Evolutionary conservation across 2,329 filamentous ascomycete species (phyloP).

Genomic region (Chaetomium globosum): DNA sequence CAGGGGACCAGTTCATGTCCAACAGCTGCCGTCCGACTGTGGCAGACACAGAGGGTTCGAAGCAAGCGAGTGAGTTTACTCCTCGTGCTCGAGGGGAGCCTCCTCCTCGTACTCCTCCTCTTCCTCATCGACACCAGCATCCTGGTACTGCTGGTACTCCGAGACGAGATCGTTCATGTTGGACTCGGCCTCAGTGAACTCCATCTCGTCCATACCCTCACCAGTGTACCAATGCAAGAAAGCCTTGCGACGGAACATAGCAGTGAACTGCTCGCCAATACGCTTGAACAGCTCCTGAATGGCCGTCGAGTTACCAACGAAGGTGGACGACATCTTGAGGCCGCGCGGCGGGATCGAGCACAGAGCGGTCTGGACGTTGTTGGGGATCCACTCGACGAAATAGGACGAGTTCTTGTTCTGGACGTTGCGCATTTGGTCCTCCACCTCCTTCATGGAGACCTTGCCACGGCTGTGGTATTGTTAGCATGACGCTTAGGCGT

Average conservation of each 20-base stretch:
- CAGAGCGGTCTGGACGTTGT: conserved; percentile 99
- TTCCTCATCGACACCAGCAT: conserved; percentile 94
- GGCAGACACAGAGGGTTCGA: background rate
- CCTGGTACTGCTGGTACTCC: conserved; percentile 99
- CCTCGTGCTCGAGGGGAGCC: conserved; percentile 72
- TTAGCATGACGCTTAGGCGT: conserved; percentile 37
- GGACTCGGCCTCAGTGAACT: conserved; percentile 99
- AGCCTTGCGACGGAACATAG: conserved; percentile 99
- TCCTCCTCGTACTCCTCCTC: conserved; percentile 96
- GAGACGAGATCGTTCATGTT: conserved; percentile 99
- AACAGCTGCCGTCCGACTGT: background rate
- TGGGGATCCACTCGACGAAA: conserved; percentile 99
- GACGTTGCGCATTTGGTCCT: conserved; percentile 99
- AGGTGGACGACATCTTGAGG: conserved; percentile 98
- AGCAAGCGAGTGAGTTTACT: conserved; percentile 41
- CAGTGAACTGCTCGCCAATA: conserved; percentile 98
- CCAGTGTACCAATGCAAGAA: conserved; percentile 99
- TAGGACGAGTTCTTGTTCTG: conserved; percentile 99
- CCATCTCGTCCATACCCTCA: conserved; percentile 99
- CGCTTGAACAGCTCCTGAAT: conserved; percentile 99
- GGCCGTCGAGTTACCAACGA: conserved; percentile 98
- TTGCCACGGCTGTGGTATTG: conserved; percentile 75
- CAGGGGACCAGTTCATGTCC: conserved; percentile 11
- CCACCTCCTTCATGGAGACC: conserved; percentile 99
- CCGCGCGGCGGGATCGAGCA: conserved; percentile 98